phyloP scores from a whole-genome alignment of 192 early-diverging fungal species.

The Piromyces finnis region DNA sequence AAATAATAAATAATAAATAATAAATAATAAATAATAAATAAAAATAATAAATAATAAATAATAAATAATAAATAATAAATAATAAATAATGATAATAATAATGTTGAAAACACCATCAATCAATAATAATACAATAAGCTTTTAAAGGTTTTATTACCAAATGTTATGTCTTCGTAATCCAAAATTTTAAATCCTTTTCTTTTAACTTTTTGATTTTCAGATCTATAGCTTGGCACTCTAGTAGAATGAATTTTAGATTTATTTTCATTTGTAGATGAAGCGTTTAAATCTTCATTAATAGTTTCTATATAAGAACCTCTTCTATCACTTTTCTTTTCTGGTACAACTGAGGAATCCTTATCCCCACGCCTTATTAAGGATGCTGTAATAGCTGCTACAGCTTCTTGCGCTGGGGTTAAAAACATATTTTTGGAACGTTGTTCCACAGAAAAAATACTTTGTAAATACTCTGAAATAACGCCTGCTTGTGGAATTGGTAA shows the following conservation, averaged over 20 bases:
- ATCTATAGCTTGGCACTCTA: background rate
- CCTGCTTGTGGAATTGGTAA: background rate
- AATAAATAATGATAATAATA: too few species aligned
- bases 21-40: too few species aligned
- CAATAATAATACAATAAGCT: too few species aligned
- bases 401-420: background rate
- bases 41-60: too few species aligned
- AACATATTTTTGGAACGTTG: background rate
- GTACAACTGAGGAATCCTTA: background rate
- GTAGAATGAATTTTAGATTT: background rate
- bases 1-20: too few species aligned
- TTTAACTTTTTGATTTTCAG: background rate
- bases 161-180: background rate
- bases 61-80: too few species aligned
- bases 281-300: background rate
- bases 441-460: background rate
- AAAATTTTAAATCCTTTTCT: background rate
- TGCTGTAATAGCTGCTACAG: background rate
- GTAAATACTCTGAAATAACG: background rate
- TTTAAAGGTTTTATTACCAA: too few species aligned
- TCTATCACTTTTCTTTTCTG: background rate
- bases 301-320: background rate
- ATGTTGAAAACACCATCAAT: too few species aligned
- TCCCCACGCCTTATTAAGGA: background rate
- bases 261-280: background rate